Evolutionary conservation across 2,329 filamentous ascomycete species (phyloP), one percentile per base, ranked within the genome.

Genomic region (Pseudofabraea citricarpa): DNA sequence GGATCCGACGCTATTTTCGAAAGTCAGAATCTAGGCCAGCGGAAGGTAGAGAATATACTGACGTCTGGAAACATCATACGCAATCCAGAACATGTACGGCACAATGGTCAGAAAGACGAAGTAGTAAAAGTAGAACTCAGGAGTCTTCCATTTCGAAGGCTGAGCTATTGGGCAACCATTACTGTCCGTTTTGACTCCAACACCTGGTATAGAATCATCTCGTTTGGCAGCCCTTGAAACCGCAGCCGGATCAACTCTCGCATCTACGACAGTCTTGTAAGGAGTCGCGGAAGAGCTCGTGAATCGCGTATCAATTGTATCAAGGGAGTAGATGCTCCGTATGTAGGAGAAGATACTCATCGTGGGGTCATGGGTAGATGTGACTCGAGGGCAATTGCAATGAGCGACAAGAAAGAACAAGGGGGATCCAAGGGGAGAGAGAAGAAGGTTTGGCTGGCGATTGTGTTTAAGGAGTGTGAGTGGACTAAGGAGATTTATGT

Each of bases 41-140:
- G 13, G 36, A 12, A 33, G 23, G n/a, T 13, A 4, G 27, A n/a
- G 13, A n/a, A 4, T 36, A 42, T 54, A 71, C 74, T 45, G 66
- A 90, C 90, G 77, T 67, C 83, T 78, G 19, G 93, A 98, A 36
- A 95, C 89, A 66, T 87, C 79, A 54, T 90, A 87, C 8, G 85
- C 83, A n/a, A 84, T 74, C 72, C 89, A 95, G 67, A 95, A 89
- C 90, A 98, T 98, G 57, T 82, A 76, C 7, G 89, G 88, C 20
- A 97, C 73, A 43, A 72, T 73, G 5, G 78, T 60, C 22, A 74
- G 49, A 55, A 96, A 78, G 52, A 87, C 66, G 16, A 85, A 37
- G 54, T 83, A 85, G 69, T 98, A 97, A 42, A 90, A 55, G 61
- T 80, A 85, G 69, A 93, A 97, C 67, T 98, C 93, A 3, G 77